Evolutionary conservation across 1,284 basidiomycete species (phyloP).

Genomic region (Rhodotorula sp.): DNA sequence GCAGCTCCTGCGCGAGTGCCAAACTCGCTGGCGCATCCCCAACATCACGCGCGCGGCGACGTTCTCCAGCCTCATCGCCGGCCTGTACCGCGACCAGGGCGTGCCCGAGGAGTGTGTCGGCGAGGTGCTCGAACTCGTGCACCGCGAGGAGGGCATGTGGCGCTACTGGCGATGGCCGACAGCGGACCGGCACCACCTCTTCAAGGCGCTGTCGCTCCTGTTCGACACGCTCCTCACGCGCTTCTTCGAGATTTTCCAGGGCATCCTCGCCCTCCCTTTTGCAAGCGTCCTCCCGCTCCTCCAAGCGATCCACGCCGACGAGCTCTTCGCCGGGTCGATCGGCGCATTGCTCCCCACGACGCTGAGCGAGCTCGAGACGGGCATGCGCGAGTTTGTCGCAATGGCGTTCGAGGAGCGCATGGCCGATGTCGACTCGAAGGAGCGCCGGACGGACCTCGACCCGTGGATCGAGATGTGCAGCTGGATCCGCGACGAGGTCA

Average conservation of each 20-base stretch:
- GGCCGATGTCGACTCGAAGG: slow-evolving; percentile 62
- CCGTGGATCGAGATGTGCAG: slow-evolving; percentile 78
- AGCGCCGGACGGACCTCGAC: slow-evolving; percentile 65
- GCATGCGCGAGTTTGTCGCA: slow-evolving; percentile 55
- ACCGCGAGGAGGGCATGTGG: slow-evolving; percentile 68
- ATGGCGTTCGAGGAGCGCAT: slow-evolving; percentile 59
- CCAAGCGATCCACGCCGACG: slow-evolving; percentile 42
- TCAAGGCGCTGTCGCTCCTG: slow-evolving; percentile 54
- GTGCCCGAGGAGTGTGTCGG: slow-evolving; percentile 77
- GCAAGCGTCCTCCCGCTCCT: slow-evolving; percentile 66
- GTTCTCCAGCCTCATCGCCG: slow-evolving; percentile 83
- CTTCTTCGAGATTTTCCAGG: slow-evolving; percentile 81
- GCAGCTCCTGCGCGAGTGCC: slow-evolving; percentile 83
- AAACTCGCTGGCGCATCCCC: slow-evolving; percentile 83
- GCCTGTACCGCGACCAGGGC: slow-evolving; percentile 66
- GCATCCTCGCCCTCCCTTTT: slow-evolving; percentile 68
- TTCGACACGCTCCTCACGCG: slow-evolving; percentile 83
- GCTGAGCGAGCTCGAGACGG: slow-evolving; percentile 50
- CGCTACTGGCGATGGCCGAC: slow-evolving; percentile 66
- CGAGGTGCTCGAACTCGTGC: slow-evolving; percentile 76
- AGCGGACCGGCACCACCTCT: slow-evolving; percentile 58
- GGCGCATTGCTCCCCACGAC: slow-evolving; percentile 46
- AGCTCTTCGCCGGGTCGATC: slow-evolving; percentile 45
- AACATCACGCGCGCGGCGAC: slow-evolving; percentile 74
- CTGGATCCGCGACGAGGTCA: slow-evolving; percentile 83